A percentile compares a stretch with the other conserved stretches of the same genome.
These are phyloP conservation scores for Aspergillus ibericus DNA, from an alignment of 2,329 filamentous ascomycete genomes.

Conservation along the genomic window DNA sequence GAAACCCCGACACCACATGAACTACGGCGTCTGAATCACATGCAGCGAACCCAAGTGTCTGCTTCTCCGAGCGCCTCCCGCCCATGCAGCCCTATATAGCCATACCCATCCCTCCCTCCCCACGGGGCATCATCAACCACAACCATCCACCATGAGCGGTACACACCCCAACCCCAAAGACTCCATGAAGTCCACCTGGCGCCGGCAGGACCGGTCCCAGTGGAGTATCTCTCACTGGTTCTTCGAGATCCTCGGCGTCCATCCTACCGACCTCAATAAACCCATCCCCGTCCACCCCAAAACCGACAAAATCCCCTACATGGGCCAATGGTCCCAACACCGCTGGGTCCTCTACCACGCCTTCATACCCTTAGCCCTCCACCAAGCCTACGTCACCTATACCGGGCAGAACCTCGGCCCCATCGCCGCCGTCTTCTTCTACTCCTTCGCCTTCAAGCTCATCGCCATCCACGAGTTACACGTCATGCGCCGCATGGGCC, in stretches of 20 bases:
- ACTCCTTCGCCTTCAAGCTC: constrained; percentile 41
- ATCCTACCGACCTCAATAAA: constrained; percentile 29
- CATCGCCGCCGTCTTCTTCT: constrained; percentile 37
- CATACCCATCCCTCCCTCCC: not conserved
- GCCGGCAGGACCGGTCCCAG: constrained; percentile 21
- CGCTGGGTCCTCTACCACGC: constrained; percentile 44
- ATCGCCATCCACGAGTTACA: constrained; percentile 44
- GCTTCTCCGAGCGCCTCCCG: not conserved
- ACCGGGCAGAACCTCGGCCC: constrained; percentile 33
- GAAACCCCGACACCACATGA: not conserved
- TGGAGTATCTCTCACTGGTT: constrained; percentile 38
- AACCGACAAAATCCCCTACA: constrained; percentile 43
- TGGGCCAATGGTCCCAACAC: constrained; percentile 39
- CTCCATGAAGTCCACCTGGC: constrained; percentile 47
- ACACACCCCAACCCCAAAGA: constrained; percentile 29
- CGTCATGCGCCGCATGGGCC: constrained; percentile 40
- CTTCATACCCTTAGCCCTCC: constrained; percentile 38
- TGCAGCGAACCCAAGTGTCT: not conserved
- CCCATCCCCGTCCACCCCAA: constrained; percentile 43
- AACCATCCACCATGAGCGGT: constrained; percentile 16
- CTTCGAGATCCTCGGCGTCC: constrained; percentile 31
- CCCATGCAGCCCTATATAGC: constrained; percentile 1
- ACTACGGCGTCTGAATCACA: not conserved
- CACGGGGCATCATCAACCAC: not conserved
- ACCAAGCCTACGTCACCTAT: constrained; percentile 36